Base-by-base conservation (phyloP, 2,329 filamentous ascomycete genomes). In the Bipolaris oryzae region DNA sequence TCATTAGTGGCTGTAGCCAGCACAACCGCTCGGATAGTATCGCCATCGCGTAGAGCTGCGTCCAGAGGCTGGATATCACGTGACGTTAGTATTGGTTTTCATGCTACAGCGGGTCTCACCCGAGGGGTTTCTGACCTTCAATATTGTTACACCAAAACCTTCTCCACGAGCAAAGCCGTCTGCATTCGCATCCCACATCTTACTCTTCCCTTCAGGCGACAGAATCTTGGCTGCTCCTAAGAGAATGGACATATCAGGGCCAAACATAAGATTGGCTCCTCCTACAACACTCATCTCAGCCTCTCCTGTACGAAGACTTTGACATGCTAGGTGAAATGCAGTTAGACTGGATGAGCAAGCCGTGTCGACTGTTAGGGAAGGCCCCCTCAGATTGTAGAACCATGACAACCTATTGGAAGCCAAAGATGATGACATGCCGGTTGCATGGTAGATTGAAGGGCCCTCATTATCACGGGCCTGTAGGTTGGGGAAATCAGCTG, bases 261-360 rank as follows among this genome's bases (percentile, higher is more conserved):
- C 42, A 10, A 64, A 50, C n/a, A 79, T 73, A 3, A 79, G 57
- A 41, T 74, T 78, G 1, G 68, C 67, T 2, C 77, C 77, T 13
- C 69, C 74, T 5, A 78, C 77, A 7, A 80, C 25, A 6, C 77
- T 76, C 46, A 65, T 61, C 2, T 50, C 44, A 35, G 63, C 64
- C 5, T 74, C 67, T 2, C 73, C 68, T 11, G 35, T 47, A 6
- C 45, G 62, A 6, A 71, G 53, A 6, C 60, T 70, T n/a, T 70
- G 66, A 39, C 59, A 58, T 9, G 62, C 67, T 2, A 55, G 48
- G 38, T 71, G 57, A 10, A 70, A 28, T 2, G 54, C 62, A 1
- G 60, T 53, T 6, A 68, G 38, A 11, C 55, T 61, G 2, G 51
- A 55, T 1, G 68, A 68, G 15, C 69, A 72, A 1, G 58, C 68